Conservation (phyloP, 371 early-diverging fungal species). For the Racocetra persica region DNA sequence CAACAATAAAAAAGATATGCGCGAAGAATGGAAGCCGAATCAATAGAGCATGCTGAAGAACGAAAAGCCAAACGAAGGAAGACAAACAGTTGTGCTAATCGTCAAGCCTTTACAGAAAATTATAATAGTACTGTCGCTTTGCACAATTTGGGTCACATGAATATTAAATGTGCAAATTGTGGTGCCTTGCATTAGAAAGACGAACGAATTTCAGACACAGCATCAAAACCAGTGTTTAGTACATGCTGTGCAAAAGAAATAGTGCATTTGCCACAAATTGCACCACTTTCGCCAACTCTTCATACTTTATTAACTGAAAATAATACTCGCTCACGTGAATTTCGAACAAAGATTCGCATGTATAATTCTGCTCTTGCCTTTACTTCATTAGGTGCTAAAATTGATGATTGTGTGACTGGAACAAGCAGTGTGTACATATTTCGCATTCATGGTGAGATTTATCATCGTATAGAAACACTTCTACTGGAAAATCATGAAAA, state of each 20-base stretch:
- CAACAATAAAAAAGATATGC: too few species aligned
- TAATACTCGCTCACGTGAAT: neutral
- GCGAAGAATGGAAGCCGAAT: too few species aligned
- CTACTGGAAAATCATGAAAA: neutral
- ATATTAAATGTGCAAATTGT: neutral
- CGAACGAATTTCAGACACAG: neutral
- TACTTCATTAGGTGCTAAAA: slow-evolving; percentile 39
- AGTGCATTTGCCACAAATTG: neutral
- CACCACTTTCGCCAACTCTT: too few species aligned
- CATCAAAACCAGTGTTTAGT: neutral
- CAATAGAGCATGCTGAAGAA: too few species aligned
- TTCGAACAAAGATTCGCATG: slow-evolving; percentile 33
- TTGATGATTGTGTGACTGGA: slow-evolving; percentile 11
- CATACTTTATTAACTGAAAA: neutral
- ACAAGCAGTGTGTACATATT: slow-evolving; percentile 35
- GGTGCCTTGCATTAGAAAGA: slow-evolving; percentile 2
- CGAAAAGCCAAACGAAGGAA: too few species aligned
- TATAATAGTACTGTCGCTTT: too few species aligned
- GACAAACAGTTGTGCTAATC: too few species aligned
- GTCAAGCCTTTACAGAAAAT: too few species aligned
- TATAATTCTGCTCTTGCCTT: slow-evolving; percentile 44
- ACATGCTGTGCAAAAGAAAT: slow-evolving; percentile 19
- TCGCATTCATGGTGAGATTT: slow-evolving; percentile 41
- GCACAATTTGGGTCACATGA: slow-evolving; percentile 7
- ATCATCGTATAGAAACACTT: slow-evolving; percentile 35